Conservation (phyloP, 805 yeast genomes). For the Saccharomycopsis synnaedendra region DNA sequence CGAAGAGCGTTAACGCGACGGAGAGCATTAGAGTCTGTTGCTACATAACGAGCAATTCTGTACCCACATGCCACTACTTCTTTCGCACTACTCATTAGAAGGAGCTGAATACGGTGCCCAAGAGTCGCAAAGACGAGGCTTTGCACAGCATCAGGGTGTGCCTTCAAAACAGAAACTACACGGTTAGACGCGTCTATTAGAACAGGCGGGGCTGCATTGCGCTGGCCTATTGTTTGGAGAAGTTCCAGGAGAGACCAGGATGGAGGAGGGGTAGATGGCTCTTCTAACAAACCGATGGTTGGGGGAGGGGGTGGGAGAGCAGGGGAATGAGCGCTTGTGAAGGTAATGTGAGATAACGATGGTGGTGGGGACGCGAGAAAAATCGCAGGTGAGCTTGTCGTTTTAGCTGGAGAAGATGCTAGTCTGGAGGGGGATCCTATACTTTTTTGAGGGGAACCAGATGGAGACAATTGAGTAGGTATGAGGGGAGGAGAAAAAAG, state of each 20-base stretch:
- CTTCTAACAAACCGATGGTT: neutral
- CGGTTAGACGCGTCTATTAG: conserved; percentile 56
- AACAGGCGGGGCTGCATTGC: conserved; percentile 36
- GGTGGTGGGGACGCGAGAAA: neutral
- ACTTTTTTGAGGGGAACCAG: too few species aligned
- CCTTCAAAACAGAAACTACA: conserved; percentile 42
- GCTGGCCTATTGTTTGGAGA: conserved; percentile 42
- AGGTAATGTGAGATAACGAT: conserved; percentile 3
- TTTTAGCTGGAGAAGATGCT: too few species aligned
- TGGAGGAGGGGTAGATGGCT: neutral
- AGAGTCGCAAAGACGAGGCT: conserved; percentile 54
- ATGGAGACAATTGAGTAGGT: too few species aligned
- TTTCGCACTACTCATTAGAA: conserved; percentile 45
- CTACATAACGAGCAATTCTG: conserved; percentile 56
- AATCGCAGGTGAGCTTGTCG: too few species aligned
- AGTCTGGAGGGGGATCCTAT: too few species aligned
- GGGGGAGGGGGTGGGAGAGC: conserved; percentile 4
- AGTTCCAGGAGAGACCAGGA: conserved; percentile 56
- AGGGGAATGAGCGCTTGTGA: conserved; percentile 9
- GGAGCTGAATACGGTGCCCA: conserved; percentile 44
- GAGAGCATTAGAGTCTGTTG: conserved; percentile 44
- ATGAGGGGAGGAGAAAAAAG: too few species aligned
- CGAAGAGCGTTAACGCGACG: conserved; percentile 26
- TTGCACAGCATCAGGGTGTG: conserved; percentile 47
- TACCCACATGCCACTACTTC: conserved; percentile 69